phyloP scores from a whole-genome alignment of 2,329 filamentous ascomycete genomes.

The Lasiodiplodia gonubiensis region DNA sequence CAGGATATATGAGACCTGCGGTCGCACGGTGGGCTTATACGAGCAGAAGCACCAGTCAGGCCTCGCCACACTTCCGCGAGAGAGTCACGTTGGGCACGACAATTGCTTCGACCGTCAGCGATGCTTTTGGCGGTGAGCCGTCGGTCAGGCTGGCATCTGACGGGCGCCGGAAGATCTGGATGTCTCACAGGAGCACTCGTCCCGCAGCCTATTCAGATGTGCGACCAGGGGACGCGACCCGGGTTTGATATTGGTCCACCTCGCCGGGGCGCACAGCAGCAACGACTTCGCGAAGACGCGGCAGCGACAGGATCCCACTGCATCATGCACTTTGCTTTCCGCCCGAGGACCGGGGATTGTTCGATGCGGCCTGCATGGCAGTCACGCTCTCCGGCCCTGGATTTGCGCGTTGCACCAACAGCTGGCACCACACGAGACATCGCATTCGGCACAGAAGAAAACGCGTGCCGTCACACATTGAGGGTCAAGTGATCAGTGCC shows the following conservation, averaged over 20 bases:
- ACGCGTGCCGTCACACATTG: slow-evolving; percentile 28
- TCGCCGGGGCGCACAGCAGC: slow-evolving; percentile 24
- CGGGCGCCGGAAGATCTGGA: slow-evolving; percentile 27
- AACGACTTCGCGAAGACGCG: slow-evolving; percentile 15
- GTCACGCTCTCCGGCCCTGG: slow-evolving; percentile 12
- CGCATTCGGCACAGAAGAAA: slow-evolving; percentile 28
- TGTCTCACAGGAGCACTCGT: slow-evolving; percentile 24
- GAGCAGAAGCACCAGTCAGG: slow-evolving; percentile 26
- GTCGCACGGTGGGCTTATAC: slow-evolving; percentile 24
- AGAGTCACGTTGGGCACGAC: slow-evolving; percentile 21
- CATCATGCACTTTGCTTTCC: slow-evolving; percentile 20
- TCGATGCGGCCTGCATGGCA: slow-evolving; percentile 20
- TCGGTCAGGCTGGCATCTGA: slow-evolving; percentile 24
- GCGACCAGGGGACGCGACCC: slow-evolving; percentile 21
- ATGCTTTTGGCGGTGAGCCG: slow-evolving; percentile 24
- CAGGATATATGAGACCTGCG: slow-evolving; percentile 20
- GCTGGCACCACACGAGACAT: slow-evolving; percentile 29
- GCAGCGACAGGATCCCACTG: slow-evolving; percentile 13
- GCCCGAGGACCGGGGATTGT: slow-evolving; percentile 26
- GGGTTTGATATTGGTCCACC: slow-evolving; percentile 27
- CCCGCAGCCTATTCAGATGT: slow-evolving; percentile 25
- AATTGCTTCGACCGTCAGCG: slow-evolving; percentile 12
- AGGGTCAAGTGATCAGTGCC: slow-evolving; percentile 27
- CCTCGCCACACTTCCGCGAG: slow-evolving; percentile 23
- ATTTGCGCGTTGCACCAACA: slow-evolving; percentile 15